Conservation (phyloP, 495 filamentous ascomycete species). For the Xylaria bambusicola region DNA sequence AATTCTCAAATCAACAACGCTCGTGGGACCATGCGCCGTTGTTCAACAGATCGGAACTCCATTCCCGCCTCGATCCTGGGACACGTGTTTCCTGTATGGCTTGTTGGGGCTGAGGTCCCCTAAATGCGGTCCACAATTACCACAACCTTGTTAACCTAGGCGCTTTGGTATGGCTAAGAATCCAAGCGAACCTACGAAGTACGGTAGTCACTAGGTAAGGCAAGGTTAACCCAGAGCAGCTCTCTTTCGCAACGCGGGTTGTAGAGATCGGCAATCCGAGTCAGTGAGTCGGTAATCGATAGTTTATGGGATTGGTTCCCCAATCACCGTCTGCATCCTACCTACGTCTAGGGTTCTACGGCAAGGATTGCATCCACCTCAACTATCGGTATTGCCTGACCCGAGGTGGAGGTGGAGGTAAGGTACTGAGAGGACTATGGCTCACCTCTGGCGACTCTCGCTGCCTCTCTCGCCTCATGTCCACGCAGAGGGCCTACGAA, state of each 20-base stretch:
- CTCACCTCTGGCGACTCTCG: not conserved
- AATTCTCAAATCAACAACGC: constrained; percentile 10
- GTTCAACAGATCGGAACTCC: constrained; percentile 17
- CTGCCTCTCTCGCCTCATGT: not conserved
- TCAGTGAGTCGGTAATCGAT: not conserved
- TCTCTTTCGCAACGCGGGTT: no score
- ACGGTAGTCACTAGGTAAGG: not conserved
- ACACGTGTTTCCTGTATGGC: constrained; percentile 25
- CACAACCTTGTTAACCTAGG: not conserved
- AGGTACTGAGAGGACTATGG: not conserved
- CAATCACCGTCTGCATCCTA: not conserved
- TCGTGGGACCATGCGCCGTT: constrained; percentile 3
- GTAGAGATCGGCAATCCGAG: not conserved
- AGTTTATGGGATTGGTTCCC: not conserved
- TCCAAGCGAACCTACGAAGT: not conserved
- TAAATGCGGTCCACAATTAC: constrained; percentile 2
- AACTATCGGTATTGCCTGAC: no score
- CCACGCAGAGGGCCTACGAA: not conserved
- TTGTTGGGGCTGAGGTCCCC: not conserved
- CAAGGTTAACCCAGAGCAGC: no score
- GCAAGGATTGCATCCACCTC: not conserved
- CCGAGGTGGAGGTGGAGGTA: not conserved
- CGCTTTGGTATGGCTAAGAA: not conserved
- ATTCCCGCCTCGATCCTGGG: constrained; percentile 25
- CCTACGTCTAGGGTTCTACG: not conserved